phyloP scores from a whole-genome alignment of 345 rosid species.

The Capsella bursapastoris region DNA sequence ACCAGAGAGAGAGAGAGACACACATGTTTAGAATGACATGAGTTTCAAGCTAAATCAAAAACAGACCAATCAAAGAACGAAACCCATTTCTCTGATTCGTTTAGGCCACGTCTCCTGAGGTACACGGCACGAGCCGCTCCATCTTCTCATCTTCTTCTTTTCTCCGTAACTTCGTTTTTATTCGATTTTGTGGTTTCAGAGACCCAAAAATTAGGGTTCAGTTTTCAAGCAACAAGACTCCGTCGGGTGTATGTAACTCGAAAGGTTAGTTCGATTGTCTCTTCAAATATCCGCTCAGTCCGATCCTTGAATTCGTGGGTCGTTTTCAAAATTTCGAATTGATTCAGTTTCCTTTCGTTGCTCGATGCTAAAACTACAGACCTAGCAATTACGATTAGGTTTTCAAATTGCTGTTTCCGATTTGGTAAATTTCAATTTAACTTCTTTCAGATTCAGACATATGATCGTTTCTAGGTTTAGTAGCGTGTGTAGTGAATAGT shows the following conservation, averaged over 20 bases:
- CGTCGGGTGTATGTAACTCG: conserved; percentile 3
- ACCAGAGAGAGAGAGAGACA: background rate
- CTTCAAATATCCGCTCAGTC: conserved; percentile 1
- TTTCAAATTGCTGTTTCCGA: background rate
- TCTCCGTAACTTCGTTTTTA: background rate
- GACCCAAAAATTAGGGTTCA: conserved; percentile 29
- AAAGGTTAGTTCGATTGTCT: conserved; percentile 21
- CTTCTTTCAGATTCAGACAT: background rate
- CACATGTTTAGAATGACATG: conserved; percentile 4
- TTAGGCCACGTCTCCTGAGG: conserved; percentile 30
- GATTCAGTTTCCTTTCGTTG: background rate
- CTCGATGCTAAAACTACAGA: conserved; percentile 6
- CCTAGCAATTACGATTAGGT: conserved; percentile 13
- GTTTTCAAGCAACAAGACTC: background rate
- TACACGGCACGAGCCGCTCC: conserved; percentile 31
- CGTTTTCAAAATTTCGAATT: conserved; percentile 21
- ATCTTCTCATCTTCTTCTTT: background rate
- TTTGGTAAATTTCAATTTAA: conserved; percentile 4
- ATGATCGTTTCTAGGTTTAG: conserved; percentile 22
- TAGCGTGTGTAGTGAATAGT: background rate
- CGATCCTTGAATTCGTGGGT: conserved; percentile 19
- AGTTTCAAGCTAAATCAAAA: conserved; percentile 1
- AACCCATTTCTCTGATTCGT: conserved; percentile 3
- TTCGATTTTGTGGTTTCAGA: background rate
- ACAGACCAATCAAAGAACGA: conserved; percentile 30